A percentile compares a stretch with the other conserved stretches of the same genome.
These are phyloP conservation scores for Penicillium coffeae DNA, from an alignment of 495 filamentous ascomycete species.

Conservation along the genomic window DNA sequence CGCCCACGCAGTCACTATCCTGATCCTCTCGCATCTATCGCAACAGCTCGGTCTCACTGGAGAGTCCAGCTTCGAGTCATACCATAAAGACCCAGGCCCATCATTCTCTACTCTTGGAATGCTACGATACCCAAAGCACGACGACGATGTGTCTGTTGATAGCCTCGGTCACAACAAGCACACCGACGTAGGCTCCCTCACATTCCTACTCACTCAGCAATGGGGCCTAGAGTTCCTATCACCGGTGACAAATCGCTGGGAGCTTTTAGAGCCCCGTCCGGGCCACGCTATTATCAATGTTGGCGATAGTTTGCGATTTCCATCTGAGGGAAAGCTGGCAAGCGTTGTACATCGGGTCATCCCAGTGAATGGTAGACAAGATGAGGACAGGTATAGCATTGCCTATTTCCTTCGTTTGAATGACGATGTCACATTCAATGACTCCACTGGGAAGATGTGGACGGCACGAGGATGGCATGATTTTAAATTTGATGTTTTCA, in stretches of 20 bases:
- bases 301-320: constrained; percentile 54
- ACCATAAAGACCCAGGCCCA: too few relatives aligned
- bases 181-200: constrained; percentile 56
- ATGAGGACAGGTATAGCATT: constrained; percentile 3
- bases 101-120: too few relatives aligned
- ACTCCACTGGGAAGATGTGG: neutral
- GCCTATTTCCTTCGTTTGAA: constrained; percentile 16
- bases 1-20: too few relatives aligned
- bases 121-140: too few relatives aligned
- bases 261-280: constrained; percentile 45
- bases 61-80: too few relatives aligned
- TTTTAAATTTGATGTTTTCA: neutral
- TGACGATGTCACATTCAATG: neutral
- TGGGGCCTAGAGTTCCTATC: constrained; percentile 53
- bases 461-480: neutral
- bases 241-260: constrained; percentile 42
- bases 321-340: constrained; percentile 44
- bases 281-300: constrained; percentile 55
- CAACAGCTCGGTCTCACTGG: too few relatives aligned
- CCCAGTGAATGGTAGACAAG: constrained; percentile 20
- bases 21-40: too few relatives aligned
- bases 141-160: too few relatives aligned
- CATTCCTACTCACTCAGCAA: constrained; percentile 52
- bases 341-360: constrained; percentile 56
- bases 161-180: constrained; percentile 28